Conservation (phyloP, 2,329 filamentous ascomycete species). For the Exophiala bonariae region DNA sequence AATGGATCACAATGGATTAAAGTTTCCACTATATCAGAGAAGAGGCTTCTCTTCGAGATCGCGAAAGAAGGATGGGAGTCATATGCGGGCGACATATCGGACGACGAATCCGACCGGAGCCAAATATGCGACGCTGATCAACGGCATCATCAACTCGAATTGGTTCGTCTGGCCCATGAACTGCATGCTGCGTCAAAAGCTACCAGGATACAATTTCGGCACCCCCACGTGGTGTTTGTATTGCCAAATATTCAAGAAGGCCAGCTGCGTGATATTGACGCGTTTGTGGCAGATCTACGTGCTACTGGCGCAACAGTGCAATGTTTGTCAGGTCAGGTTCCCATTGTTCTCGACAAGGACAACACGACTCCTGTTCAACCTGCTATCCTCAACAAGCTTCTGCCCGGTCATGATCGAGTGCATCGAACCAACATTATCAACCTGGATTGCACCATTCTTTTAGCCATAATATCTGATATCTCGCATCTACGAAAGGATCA, state of each 20-base stretch:
- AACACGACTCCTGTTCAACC: neutral
- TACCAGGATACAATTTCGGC: conserved; percentile 58
- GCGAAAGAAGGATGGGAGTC: conserved; percentile 66
- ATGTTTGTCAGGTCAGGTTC: conserved; percentile 23
- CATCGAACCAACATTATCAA: conserved; percentile 46
- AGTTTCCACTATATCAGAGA: conserved; percentile 65
- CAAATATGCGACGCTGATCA: conserved; percentile 39
- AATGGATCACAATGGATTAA: conserved; percentile 68
- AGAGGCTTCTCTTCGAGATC: conserved; percentile 65
- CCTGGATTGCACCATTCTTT: conserved; percentile 62
- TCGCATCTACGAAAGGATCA: conserved; percentile 53
- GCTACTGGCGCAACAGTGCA: conserved; percentile 48
- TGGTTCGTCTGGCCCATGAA: conserved; percentile 61
- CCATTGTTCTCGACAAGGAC: conserved; percentile 20
- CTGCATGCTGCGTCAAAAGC: conserved; percentile 57
- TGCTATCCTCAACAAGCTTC: conserved; percentile 12
- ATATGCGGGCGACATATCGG: conserved; percentile 39
- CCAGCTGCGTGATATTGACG: conserved; percentile 55
- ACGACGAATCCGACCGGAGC: conserved; percentile 31
- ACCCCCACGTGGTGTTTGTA: conserved; percentile 61
- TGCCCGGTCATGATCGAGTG: conserved; percentile 31
- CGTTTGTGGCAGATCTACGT: conserved; percentile 56
- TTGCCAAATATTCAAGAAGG: conserved; percentile 59
- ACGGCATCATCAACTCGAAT: conserved; percentile 53
- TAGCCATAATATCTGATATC: conserved; percentile 73